Conservation (phyloP, 805 yeast genomes). For the Kodamaea kaohsiungensis region DNA sequence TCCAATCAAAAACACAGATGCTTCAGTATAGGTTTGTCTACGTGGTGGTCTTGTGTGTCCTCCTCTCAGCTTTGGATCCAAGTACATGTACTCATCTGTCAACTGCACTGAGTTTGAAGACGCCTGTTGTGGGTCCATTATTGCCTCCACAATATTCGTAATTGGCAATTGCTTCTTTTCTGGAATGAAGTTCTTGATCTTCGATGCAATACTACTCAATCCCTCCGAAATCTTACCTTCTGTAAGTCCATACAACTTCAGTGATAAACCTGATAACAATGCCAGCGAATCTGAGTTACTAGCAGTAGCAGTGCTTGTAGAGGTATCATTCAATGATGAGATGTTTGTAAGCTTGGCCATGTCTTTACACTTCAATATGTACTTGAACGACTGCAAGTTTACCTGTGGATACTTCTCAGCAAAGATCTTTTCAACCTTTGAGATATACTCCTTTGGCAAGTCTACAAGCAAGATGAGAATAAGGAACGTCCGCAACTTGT, state of each 20-base stretch:
- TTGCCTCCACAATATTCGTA: constrained; percentile 86
- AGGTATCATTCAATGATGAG: constrained; percentile 25
- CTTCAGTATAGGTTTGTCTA: constrained; percentile 76
- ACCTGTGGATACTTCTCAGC: constrained; percentile 47
- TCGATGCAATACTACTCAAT: constrained; percentile 83
- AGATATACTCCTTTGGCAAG: constrained; percentile 29
- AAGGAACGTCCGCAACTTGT: constrained; percentile 86
- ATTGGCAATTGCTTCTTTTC: constrained; percentile 86
- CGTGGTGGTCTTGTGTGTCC: constrained; percentile 87
- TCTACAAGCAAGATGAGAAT: constrained; percentile 60
- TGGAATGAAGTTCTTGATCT: constrained; percentile 83
- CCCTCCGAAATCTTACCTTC: constrained; percentile 87
- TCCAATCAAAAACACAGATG: constrained; percentile 90
- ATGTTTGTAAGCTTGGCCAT: constrained; percentile 50
- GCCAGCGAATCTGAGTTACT: constrained; percentile 51
- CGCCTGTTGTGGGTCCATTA: constrained; percentile 78
- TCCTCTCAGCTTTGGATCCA: constrained; percentile 91
- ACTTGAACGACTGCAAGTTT: constrained; percentile 65
- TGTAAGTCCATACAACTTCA: constrained; percentile 76
- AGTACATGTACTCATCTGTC: constrained; percentile 87
- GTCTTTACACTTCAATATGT: constrained; percentile 81
- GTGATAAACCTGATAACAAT: constrained; percentile 69
- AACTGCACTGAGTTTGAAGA: constrained; percentile 62
- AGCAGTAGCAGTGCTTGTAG: constrained; percentile 30
- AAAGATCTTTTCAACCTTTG: constrained; percentile 66